Conservation (phyloP, 2,329 filamentous ascomycete species). For the Colletotrichum neosansevieriae region DNA sequence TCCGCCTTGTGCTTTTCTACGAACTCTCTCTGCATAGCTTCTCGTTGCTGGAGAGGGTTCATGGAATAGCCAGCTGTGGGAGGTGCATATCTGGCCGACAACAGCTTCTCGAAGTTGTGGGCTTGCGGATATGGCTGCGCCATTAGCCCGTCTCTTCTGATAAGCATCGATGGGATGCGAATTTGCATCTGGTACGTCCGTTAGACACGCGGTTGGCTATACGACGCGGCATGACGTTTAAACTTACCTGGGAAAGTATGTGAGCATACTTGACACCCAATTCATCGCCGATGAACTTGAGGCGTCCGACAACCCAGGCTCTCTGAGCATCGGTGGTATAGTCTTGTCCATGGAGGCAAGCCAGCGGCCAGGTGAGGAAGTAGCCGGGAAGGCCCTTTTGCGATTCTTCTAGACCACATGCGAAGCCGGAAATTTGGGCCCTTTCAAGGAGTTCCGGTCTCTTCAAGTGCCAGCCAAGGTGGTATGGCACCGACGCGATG, state of each 20-base stretch:
- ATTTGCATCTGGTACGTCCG: conserved; percentile 60
- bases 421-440: conserved; percentile 59
- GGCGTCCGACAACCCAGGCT: conserved; percentile 65
- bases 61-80: conserved; percentile 52
- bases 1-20: conserved; percentile 58
- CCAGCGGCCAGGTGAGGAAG: conserved; percentile 70
- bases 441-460: conserved; percentile 55
- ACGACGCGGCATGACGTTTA: background rate
- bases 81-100: conserved; percentile 53
- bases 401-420: conserved; percentile 61
- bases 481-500: conserved; percentile 71
- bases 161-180: conserved; percentile 72
- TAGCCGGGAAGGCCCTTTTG: conserved; percentile 69
- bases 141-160: conserved; percentile 65
- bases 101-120: conserved; percentile 59
- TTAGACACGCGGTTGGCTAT: background rate
- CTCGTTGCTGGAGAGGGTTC: conserved; percentile 61
- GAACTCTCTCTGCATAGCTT: conserved; percentile 60
- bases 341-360: conserved; percentile 66
- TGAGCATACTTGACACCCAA: conserved; percentile 70
- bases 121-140: conserved; percentile 56
- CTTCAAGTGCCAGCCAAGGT: conserved; percentile 69
- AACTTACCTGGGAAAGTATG: conserved; percentile 64
- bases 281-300: conserved; percentile 66
- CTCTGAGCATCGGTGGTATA: conserved; percentile 70